A percentile compares a stretch with the other conserved stretches of the same genome.
Conservation (phyloP, 1,139 yeast genomes). For the Candida sojae region DNA sequence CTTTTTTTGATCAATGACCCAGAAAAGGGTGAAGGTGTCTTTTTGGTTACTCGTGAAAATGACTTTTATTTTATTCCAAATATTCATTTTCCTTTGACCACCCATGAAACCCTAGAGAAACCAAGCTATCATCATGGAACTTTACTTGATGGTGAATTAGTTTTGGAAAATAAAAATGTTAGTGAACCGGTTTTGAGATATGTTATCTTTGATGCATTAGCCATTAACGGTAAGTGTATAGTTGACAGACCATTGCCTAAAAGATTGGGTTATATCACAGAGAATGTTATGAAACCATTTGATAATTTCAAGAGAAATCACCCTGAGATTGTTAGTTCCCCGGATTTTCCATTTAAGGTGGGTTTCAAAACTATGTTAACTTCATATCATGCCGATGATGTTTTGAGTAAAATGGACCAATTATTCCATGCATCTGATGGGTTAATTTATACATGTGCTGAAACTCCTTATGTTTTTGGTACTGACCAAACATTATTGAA, state of each 20-base stretch:
- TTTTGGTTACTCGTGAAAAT: conserved; percentile 80
- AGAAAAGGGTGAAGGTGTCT: conserved; percentile 71
- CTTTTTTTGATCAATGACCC: conserved; percentile 70
- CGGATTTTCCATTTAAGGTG: conserved; percentile 78
- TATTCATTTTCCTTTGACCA: conserved; percentile 72
- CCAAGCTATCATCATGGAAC: conserved; percentile 80
- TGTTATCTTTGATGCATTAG: conserved; percentile 88
- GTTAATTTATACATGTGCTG: conserved; percentile 87
- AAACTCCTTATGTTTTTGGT: conserved; percentile 83
- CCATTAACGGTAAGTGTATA: conserved; percentile 73
- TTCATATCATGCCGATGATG: conserved; percentile 74
- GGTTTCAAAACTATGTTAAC: conserved; percentile 87
- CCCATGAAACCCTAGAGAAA: conserved; percentile 51
- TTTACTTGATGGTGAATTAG: conserved; percentile 87
- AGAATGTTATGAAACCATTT: conserved; percentile 80
- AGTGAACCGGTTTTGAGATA: conserved; percentile 60
- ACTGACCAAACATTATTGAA: conserved; percentile 81
- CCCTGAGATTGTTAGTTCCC: conserved; percentile 70
- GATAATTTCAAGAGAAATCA: conserved; percentile 62
- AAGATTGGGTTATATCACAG: conserved; percentile 85
- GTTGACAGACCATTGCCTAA: conserved; percentile 73
- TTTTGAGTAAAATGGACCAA: conserved; percentile 70
- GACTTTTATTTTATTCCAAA: conserved; percentile 81
- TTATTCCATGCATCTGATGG: conserved; percentile 94
- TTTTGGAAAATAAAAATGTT: conserved; percentile 56